Percentiles rank a stretch among this genome's conserved stretches.
Evolutionary conservation across 2,329 filamentous ascomycete genomes (phyloP).

Genomic region (Fulvia fulva): DNA sequence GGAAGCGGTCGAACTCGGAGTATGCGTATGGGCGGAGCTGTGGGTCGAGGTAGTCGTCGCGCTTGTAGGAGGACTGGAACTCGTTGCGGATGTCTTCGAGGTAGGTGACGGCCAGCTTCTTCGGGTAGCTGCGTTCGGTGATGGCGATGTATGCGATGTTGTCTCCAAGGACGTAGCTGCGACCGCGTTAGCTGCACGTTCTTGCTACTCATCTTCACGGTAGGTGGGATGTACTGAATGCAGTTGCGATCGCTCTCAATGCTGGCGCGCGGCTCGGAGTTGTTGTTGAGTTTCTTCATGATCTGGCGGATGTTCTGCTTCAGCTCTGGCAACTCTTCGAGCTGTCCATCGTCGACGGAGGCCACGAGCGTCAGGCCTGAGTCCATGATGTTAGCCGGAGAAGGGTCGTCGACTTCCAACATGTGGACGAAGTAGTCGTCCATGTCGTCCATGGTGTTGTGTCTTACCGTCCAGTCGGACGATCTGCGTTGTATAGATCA

Average conservation of each 20-base stretch:
- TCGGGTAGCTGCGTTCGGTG: conserved; percentile 88
- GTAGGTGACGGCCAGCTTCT: conserved; percentile 98
- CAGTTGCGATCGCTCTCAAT: conserved; percentile 83
- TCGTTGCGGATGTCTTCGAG: conserved; percentile 86
- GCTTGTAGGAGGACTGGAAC: conserved; percentile 81
- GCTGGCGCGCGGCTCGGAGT: conserved; percentile 83
- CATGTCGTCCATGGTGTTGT: conserved; percentile 4
- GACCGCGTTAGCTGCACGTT: conserved; percentile 19
- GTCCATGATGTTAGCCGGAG: conserved; percentile 18
- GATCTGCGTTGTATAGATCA: conserved; percentile 71
- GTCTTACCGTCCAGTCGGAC: conserved; percentile 78
- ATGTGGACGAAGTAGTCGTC: conserved; percentile 1
- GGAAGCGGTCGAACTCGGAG: conserved; percentile 97
- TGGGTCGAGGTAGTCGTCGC: conserved; percentile 67
- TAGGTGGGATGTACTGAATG: conserved; percentile 64
- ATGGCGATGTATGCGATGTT: conserved; percentile 90
- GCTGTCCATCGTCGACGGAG: conserved; percentile 84
- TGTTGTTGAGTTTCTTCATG: conserved; percentile 80
- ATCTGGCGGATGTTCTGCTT: conserved; percentile 89
- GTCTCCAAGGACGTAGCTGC: conserved; percentile 76
- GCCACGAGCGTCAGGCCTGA: conserved; percentile 90
- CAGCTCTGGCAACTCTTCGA: conserved; percentile 75
- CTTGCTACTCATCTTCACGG: not conserved
- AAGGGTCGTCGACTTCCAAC: not conserved
- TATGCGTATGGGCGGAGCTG: conserved; percentile 87